phyloP scores from a whole-genome alignment of 1,284 basidiomycete genomes.

The Boletus sp. region DNA sequence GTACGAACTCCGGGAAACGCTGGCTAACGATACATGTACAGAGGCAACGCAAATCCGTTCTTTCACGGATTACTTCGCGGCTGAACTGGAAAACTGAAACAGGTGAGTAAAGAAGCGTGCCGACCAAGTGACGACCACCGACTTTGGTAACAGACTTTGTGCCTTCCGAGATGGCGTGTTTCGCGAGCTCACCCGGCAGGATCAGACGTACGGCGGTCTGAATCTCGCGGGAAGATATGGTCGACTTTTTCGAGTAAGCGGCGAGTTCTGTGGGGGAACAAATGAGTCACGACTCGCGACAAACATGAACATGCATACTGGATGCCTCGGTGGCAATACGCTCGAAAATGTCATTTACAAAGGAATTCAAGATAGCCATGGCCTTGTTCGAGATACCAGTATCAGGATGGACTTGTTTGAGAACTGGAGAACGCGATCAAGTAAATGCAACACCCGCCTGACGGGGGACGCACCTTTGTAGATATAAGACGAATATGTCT shows the following conservation, averaged over 20 bases:
- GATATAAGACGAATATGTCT: conserved; percentile 93
- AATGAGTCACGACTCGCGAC: not conserved
- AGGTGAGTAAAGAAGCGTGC: not conserved
- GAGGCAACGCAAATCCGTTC: not conserved
- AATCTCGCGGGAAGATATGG: conserved; percentile 71
- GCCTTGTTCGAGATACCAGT: conserved; percentile 82
- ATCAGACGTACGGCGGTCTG: conserved; percentile 80
- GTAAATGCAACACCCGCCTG: not conserved
- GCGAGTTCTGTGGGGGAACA: conserved; percentile 54
- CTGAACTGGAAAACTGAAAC: conserved; percentile 61
- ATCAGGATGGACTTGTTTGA: conserved; percentile 77
- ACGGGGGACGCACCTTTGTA: conserved; percentile 68
- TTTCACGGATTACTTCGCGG: conserved; percentile 46
- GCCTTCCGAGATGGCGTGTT: conserved; percentile 75
- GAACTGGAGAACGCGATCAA: conserved; percentile 37
- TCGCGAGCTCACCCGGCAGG: conserved; percentile 68
- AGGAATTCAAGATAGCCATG: conserved; percentile 77
- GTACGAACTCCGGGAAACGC: conserved; percentile 6
- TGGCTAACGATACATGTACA: conserved; percentile 29
- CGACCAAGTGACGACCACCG: conserved; percentile 11
- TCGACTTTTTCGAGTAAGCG: conserved; percentile 78
- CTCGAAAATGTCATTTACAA: conserved; percentile 76
- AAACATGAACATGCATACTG: conserved; percentile 31
- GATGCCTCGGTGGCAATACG: conserved; percentile 76
- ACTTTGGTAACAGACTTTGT: conserved; percentile 56